phyloP scores from a whole-genome alignment of 495 filamentous ascomycete genomes.

The Podospora conica region DNA sequence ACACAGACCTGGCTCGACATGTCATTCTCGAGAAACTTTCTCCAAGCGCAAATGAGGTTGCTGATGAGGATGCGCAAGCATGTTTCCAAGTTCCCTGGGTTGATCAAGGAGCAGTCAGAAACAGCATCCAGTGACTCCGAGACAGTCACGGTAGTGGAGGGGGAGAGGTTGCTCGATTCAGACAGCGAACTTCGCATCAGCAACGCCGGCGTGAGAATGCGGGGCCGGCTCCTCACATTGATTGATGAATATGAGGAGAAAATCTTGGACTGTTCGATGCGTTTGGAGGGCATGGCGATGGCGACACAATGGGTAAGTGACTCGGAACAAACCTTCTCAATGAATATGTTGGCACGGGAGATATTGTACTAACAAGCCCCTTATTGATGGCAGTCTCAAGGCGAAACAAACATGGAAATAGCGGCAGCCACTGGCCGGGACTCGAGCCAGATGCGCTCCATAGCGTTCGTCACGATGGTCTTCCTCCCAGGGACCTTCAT shows the following conservation, averaged over 20 bases:
- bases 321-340: neutral
- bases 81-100: slow-evolving; percentile 19
- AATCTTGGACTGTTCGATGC: neutral
- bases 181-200: neutral
- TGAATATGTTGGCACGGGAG: neutral
- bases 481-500: slow-evolving; percentile 12
- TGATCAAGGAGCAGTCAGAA: slow-evolving; percentile 8
- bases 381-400: neutral
- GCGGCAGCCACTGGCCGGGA: neutral
- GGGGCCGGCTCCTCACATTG: neutral
- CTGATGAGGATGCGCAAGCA: slow-evolving; percentile 25
- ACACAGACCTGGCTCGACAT: slow-evolving; percentile 22
- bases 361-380: neutral
- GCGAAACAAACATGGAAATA: neutral
- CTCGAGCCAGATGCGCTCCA: slow-evolving; percentile 11
- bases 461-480: slow-evolving; percentile 10
- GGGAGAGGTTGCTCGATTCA: neutral
- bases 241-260: slow-evolving; percentile 3
- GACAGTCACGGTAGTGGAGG: neutral
- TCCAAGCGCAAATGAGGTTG: too few relatives aligned
- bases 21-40: slow-evolving; percentile 18
- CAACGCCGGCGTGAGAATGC: neutral
- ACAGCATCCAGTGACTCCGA: neutral
- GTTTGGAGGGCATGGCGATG: slow-evolving; percentile 1
- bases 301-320: slow-evolving; percentile 2